Conservation (phyloP, 129 eudicot species). For the Calendula officinalis region DNA sequence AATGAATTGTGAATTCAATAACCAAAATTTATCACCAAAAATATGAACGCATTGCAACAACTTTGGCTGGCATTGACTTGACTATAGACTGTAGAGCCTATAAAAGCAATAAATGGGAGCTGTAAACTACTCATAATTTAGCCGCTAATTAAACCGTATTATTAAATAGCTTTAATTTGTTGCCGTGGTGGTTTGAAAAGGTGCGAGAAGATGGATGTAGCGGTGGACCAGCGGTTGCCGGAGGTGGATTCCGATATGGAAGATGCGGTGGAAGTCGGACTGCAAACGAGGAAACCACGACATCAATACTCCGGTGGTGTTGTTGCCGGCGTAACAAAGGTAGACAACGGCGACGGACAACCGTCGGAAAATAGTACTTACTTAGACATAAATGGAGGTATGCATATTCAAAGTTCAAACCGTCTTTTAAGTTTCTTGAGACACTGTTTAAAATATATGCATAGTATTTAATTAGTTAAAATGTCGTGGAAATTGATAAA, state of each 20-base stretch:
- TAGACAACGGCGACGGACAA: constrained; percentile 16
- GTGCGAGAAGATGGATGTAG: constrained; percentile 29
- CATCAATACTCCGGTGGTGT: constrained; percentile 7
- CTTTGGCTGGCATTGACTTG: constrained; percentile 10
- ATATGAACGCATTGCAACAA: constrained; percentile 19
- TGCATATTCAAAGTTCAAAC: neutral
- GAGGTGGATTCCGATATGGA: constrained; percentile 23
- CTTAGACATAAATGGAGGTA: constrained; percentile 40
- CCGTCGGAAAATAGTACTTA: constrained; percentile 20
- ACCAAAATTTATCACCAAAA: neutral
- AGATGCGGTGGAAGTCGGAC: constrained; percentile 21
- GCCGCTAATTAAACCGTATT: neutral
- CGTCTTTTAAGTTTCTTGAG: too few relatives aligned
- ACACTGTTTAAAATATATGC: too few relatives aligned
- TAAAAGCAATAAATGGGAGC: constrained; percentile 29
- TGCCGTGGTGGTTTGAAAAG: constrained; percentile 19
- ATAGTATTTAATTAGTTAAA: too few relatives aligned
- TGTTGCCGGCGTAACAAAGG: constrained; percentile 14
- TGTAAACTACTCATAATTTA: neutral
- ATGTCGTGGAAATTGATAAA: too few relatives aligned
- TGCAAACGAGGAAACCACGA: constrained; percentile 19
- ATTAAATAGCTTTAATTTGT: neutral
- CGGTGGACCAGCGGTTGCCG: constrained; percentile 6
- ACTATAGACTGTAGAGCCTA: constrained; percentile 6
- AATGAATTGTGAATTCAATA: too few relatives aligned